These are phyloP conservation scores for Solanum clarkiae DNA, from an alignment of 257 asterid species.

Conservation along the genomic window DNA sequence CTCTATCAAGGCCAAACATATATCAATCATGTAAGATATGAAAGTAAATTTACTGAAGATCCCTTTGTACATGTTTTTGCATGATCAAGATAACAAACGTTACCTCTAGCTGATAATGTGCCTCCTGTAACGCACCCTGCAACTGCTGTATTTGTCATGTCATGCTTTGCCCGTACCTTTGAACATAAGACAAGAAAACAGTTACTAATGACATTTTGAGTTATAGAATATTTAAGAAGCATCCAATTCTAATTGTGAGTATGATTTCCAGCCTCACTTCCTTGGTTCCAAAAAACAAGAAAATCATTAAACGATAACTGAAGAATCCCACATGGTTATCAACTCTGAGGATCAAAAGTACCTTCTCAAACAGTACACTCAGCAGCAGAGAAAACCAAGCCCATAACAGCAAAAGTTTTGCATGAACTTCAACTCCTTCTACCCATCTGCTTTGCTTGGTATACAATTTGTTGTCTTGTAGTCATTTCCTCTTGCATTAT, in stretches of 20 bases:
- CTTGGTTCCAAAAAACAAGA: background rate
- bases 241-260: background rate
- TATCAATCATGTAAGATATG: background rate
- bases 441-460: slow-evolving; percentile 94
- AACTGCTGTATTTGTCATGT: slow-evolving; percentile 73
- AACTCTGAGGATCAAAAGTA: background rate
- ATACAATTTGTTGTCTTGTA: slow-evolving; percentile 56
- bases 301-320: background rate
- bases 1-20: background rate
- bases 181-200: slow-evolving; percentile 8
- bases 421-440: slow-evolving; percentile 91
- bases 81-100: background rate
- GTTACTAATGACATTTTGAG: background rate
- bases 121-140: slow-evolving; percentile 96
- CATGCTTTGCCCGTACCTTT: slow-evolving; percentile 92
- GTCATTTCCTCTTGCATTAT: slow-evolving; percentile 77
- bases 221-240: background rate
- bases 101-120: slow-evolving; percentile 77
- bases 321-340: background rate
- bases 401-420: slow-evolving; percentile 94
- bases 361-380: slow-evolving; percentile 88
- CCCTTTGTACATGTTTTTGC: background rate
- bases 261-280: background rate
- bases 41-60: background rate
- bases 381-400: slow-evolving; percentile 73